Conservation (phyloP, 345 rosid species). For the Limnanthes douglasii region DNA sequence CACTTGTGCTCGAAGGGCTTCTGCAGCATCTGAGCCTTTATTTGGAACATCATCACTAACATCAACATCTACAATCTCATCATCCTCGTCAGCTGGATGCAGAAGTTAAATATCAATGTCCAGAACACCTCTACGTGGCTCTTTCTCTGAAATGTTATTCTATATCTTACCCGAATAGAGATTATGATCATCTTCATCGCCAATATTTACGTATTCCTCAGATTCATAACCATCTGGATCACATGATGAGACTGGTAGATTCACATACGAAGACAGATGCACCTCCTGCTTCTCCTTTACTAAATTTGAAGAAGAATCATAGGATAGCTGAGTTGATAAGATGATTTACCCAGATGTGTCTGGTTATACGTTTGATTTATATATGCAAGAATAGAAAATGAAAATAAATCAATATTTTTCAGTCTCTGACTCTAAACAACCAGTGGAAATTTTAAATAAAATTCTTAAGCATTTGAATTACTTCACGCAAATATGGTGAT, state of each 20-base stretch:
- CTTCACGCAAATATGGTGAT: no score
- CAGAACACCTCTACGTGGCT: slow-evolving; percentile 19
- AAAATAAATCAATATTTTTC: no score
- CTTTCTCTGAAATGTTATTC: slow-evolving; percentile 15
- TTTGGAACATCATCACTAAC: slow-evolving; percentile 38
- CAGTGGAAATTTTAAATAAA: no score
- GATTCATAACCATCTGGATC: slow-evolving; percentile 19
- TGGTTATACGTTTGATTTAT: no score
- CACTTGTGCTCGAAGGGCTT: slow-evolving; percentile 73
- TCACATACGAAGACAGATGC: slow-evolving; percentile 8
- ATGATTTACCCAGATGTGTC: no score
- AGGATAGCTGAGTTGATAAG: no score
- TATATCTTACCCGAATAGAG: slow-evolving; percentile 11
- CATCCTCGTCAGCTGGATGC: slow-evolving; percentile 38
- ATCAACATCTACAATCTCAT: slow-evolving; percentile 80
- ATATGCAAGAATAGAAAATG: no score
- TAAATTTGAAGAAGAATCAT: no score
- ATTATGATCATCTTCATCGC: slow-evolving; percentile 17
- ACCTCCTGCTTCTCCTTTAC: no score
- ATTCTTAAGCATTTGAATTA: no score
- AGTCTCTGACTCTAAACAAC: no score
- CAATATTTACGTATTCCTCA: slow-evolving; percentile 30
- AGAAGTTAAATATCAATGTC: slow-evolving; percentile 52
- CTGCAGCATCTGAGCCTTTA: slow-evolving; percentile 66
- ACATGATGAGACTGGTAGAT: slow-evolving; percentile 10